These are phyloP conservation scores for Hypoxylon fuscum DNA, from an alignment of 495 filamentous ascomycete species.

Conservation along the genomic window DNA sequence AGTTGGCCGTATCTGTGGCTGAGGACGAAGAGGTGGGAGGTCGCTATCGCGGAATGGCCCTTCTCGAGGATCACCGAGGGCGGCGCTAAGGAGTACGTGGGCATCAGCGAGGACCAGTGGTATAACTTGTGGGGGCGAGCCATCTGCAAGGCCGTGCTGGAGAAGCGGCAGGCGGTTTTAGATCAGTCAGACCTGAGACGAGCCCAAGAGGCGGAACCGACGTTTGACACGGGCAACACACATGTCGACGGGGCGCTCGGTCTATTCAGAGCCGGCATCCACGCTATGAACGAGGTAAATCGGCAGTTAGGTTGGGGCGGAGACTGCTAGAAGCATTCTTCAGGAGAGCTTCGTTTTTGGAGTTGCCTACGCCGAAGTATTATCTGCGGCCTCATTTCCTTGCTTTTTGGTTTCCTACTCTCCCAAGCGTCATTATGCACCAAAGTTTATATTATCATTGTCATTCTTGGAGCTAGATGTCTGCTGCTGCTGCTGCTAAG, in stretches of 20 bases:
- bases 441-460: constrained; percentile 1
- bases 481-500: constrained; percentile 8
- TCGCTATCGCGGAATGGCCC: constrained; percentile 62
- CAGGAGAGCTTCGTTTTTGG: neutral
- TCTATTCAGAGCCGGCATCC: constrained; percentile 49
- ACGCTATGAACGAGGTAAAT: constrained; percentile 56
- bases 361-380: neutral
- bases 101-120: constrained; percentile 56
- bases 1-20: constrained; percentile 71
- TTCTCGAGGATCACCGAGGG: constrained; percentile 49
- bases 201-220: constrained; percentile 46
- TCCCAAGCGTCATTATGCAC: constrained; percentile 11
- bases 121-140: constrained; percentile 59
- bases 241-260: constrained; percentile 43
- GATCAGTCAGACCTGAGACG: constrained; percentile 53
- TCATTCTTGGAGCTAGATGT: constrained; percentile 16
- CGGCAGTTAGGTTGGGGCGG: constrained; percentile 58
- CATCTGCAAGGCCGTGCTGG: constrained; percentile 52
- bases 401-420: constrained; percentile 8
- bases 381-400: constrained; percentile 9
- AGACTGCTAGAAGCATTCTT: constrained; percentile 37
- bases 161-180: constrained; percentile 49
- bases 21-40: constrained; percentile 67
- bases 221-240: constrained; percentile 29
- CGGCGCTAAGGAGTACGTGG: constrained; percentile 53